phyloP scores from a whole-genome alignment of 768 basidiomycete genomes.

The Xerocomellus dryophilus region DNA sequence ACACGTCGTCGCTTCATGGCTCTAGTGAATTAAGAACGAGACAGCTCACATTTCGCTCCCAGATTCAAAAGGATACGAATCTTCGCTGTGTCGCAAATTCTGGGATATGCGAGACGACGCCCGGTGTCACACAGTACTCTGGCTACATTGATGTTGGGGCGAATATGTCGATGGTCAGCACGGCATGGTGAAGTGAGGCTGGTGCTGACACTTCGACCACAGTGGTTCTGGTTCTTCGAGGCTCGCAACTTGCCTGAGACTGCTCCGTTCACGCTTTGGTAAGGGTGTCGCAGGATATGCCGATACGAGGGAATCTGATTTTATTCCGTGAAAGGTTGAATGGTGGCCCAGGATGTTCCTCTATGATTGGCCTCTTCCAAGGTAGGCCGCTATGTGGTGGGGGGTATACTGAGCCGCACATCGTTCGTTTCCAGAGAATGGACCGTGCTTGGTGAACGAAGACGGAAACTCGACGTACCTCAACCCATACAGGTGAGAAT shows the following conservation, averaged over 20 bases:
- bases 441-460: conserved; percentile 58
- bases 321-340: conserved; percentile 42
- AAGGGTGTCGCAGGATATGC: not conserved
- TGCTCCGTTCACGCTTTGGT: conserved; percentile 68
- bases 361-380: conserved; percentile 66
- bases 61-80: conserved; percentile 21
- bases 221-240: conserved; percentile 80
- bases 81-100: conserved; percentile 56
- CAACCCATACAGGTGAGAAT: conserved; percentile 56
- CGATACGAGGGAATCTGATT: not conserved
- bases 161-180: conserved; percentile 56
- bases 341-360: conserved; percentile 61
- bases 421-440: conserved; percentile 44
- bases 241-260: conserved; percentile 55
- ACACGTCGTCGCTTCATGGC: not conserved
- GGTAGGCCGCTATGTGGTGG: conserved; percentile 30
- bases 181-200: not conserved
- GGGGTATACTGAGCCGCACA: not conserved
- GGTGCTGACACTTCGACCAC: conserved; percentile 1
- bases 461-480: conserved; percentile 50
- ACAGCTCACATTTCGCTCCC: conserved; percentile 12
- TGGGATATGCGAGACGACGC: conserved; percentile 64
- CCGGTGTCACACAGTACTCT: conserved; percentile 55
- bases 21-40: not conserved
- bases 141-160: conserved; percentile 59